Evolutionary conservation across 1,284 basidiomycete genomes (phyloP).

Genomic region (Kwoniella shivajii): DNA sequence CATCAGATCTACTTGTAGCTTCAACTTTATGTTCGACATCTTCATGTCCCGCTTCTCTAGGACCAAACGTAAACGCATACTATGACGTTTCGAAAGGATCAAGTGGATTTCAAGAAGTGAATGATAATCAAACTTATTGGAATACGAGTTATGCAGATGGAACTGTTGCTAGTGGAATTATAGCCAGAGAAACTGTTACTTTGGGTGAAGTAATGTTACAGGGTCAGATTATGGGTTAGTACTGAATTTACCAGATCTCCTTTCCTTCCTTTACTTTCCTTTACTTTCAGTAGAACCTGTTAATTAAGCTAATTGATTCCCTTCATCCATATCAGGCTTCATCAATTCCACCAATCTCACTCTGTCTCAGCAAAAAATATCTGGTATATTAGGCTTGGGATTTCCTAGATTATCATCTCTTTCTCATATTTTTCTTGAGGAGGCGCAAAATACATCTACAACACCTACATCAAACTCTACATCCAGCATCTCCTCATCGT

Average conservation of each 20-base stretch:
- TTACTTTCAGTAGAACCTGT: not conserved
- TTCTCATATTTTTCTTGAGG: constrained; percentile 18
- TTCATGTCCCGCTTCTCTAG: constrained; percentile 30
- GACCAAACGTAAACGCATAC: constrained; percentile 31
- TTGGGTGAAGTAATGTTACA: constrained; percentile 24
- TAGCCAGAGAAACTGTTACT: constrained; percentile 37
- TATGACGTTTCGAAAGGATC: constrained; percentile 35
- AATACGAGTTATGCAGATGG: constrained; percentile 38
- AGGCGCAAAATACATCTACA: constrained; percentile 5
- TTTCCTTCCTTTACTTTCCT: not conserved
- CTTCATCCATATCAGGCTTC: constrained; percentile 29
- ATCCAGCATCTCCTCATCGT: constrained; percentile 7
- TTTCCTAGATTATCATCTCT: constrained; percentile 49
- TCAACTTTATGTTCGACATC: constrained; percentile 39
- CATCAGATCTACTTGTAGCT: constrained; percentile 47
- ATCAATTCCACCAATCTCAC: constrained; percentile 53
- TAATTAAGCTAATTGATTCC: not conserved
- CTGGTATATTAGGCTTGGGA: constrained; percentile 54
- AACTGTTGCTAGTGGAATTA: constrained; percentile 36
- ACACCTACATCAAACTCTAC: constrained; percentile 11
- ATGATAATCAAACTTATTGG: constrained; percentile 36
- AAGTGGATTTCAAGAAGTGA: constrained; percentile 28
- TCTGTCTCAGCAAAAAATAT: constrained; percentile 45
- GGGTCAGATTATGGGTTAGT: constrained; percentile 38
- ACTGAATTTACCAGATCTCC: not conserved